These are phyloP conservation scores for Tulasnella sp. DNA, from an alignment of 768 basidiomycete species.

Conservation along the genomic window DNA sequence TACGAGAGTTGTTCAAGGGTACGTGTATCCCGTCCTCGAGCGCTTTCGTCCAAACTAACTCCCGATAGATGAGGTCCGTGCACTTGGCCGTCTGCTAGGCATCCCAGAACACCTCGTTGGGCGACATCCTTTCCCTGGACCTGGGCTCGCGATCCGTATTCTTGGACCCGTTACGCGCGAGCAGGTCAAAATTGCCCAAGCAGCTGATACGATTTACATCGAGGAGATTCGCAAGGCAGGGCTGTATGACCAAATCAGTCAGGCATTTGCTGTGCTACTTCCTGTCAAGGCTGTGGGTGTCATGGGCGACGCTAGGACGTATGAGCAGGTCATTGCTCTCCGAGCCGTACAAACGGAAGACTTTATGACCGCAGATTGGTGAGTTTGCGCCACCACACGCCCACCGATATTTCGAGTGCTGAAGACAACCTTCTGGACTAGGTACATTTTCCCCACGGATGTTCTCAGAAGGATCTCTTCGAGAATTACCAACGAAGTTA, in stretches of 20 bases:
- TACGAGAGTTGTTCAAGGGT: constrained; percentile 99
- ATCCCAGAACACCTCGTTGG: constrained; percentile 93
- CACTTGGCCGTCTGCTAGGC: constrained; percentile 80
- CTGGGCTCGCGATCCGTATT: constrained; percentile 96
- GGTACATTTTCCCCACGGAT: constrained; percentile 93
- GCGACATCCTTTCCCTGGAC: constrained; percentile 98
- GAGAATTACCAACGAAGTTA: constrained; percentile 95
- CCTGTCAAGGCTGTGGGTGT: constrained; percentile 98
- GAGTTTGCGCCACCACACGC: constrained; percentile 33
- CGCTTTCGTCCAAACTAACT: neutral
- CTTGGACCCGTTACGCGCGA: constrained; percentile 91
- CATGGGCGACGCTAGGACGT: constrained; percentile 94
- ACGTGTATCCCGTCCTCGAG: constrained; percentile 32
- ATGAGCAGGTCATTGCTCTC: constrained; percentile 94
- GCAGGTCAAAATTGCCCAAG: constrained; percentile 86
- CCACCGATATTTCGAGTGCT: neutral
- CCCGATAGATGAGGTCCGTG: constrained; percentile 87
- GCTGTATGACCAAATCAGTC: constrained; percentile 87
- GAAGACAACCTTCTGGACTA: constrained; percentile 36
- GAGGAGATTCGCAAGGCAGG: constrained; percentile 94
- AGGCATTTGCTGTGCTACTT: constrained; percentile 94
- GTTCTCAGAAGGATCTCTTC: constrained; percentile 89
- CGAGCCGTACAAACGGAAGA: constrained; percentile 97
- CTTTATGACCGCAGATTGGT: constrained; percentile 99
- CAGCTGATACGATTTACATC: constrained; percentile 93